These are phyloP conservation scores for Mortierella sp. DNA, from an alignment of 371 early-diverging fungal species.

Conservation along the genomic window DNA sequence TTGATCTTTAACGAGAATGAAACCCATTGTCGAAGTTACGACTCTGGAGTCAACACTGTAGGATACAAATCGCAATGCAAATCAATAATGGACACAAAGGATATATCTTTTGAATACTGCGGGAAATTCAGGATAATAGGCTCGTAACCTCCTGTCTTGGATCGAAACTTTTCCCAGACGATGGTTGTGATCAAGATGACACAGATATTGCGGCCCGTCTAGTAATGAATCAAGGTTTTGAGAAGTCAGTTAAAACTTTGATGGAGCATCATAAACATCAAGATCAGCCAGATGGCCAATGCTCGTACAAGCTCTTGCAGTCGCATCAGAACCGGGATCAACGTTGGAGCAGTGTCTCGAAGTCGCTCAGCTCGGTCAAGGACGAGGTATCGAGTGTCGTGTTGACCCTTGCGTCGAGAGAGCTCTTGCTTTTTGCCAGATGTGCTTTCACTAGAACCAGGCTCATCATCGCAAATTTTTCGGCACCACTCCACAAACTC, in stretches of 20 bases:
- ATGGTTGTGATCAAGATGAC: constrained; percentile 81
- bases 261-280: constrained; percentile 1
- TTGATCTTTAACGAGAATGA: not conserved
- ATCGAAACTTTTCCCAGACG: constrained; percentile 85
- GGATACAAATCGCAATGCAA: not conserved
- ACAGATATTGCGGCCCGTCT: constrained; percentile 73
- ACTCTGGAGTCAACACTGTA: too few species aligned
- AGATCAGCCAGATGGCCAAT: not conserved
- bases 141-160: constrained; percentile 74
- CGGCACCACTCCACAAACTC: constrained; percentile 74
- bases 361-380: constrained; percentile 88
- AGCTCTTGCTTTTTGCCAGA: not conserved
- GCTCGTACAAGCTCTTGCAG: constrained; percentile 75
- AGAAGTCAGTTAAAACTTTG: not conserved
- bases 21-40: not conserved
- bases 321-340: constrained; percentile 77
- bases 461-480: constrained; percentile 33
- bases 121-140: constrained; percentile 78
- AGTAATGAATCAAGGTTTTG: not conserved
- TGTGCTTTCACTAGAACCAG: not conserved
- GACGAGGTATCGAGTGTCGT: constrained; percentile 61
- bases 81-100: constrained; percentile 3
- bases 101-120: constrained; percentile 71
- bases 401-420: not conserved
- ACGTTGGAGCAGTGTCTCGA: constrained; percentile 74